Evolutionary conservation across 2,329 filamentous ascomycete genomes (phyloP).

Genomic region (Aspergillus flavus): DNA sequence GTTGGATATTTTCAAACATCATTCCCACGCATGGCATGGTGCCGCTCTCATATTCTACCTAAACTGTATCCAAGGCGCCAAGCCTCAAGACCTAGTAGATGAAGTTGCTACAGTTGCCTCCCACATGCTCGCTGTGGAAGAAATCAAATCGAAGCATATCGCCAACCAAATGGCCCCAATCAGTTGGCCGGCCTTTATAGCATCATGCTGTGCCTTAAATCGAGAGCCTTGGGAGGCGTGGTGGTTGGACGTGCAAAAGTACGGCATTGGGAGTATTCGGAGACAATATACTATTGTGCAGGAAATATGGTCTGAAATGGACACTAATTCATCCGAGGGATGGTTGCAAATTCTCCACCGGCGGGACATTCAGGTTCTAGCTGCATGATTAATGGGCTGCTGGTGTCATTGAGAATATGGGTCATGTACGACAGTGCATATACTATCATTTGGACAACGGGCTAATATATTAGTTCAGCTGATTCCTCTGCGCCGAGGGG

Average conservation of each 20-base stretch:
- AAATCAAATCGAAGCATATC: background rate
- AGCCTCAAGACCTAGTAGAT: background rate
- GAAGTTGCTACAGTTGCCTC: background rate
- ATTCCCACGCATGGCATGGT: background rate
- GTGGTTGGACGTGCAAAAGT: background rate
- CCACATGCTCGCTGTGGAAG: background rate
- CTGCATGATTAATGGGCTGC: background rate
- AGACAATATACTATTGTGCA: background rate
- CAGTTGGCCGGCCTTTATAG: background rate
- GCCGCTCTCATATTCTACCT: background rate
- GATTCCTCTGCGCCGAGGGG: background rate
- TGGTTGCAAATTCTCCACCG: background rate
- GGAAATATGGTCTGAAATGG: background rate
- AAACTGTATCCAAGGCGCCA: background rate
- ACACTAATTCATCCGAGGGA: background rate
- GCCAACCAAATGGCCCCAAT: background rate
- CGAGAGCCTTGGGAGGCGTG: background rate
- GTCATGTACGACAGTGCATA: background rate
- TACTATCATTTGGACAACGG: background rate
- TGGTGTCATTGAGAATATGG: accelerated
- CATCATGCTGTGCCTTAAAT: background rate
- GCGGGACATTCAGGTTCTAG: background rate
- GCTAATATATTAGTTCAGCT: background rate
- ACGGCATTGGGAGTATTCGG: background rate
- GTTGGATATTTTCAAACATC: background rate